phyloP scores from a whole-genome alignment of 1,284 basidiomycete species.

The Ceratobasidium sp. region DNA sequence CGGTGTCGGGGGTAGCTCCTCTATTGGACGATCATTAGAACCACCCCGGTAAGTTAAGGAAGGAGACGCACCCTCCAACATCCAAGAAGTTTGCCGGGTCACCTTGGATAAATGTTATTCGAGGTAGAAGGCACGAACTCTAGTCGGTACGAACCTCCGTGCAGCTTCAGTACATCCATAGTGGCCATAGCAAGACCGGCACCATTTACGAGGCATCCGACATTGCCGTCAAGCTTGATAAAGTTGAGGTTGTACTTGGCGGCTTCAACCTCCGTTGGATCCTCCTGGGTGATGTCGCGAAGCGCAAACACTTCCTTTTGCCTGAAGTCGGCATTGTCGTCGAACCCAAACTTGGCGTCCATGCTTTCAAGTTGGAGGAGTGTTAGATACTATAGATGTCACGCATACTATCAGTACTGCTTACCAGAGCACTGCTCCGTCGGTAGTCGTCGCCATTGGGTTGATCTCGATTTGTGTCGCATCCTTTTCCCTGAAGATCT shows the following conservation, averaged over 20 bases:
- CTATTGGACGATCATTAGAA: constrained; percentile 51
- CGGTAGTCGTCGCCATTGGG: constrained; percentile 93
- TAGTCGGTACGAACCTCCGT: constrained; percentile 66
- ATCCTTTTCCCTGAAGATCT: constrained; percentile 98
- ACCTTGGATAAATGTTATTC: constrained; percentile 22
- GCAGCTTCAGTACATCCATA: constrained; percentile 96
- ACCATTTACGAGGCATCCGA: constrained; percentile 98
- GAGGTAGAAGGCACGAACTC: neutral
- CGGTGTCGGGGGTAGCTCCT: constrained; percentile 96
- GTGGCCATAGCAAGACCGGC: constrained; percentile 99
- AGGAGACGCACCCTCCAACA: constrained; percentile 79
- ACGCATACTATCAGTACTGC: constrained; percentile 43
- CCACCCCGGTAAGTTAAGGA: constrained; percentile 36
- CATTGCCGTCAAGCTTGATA: constrained; percentile 98
- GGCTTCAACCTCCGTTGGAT: constrained; percentile 96
- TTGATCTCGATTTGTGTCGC: constrained; percentile 99
- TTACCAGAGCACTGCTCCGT: constrained; percentile 93
- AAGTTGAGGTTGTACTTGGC: constrained; percentile 96
- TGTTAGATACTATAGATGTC: constrained; percentile 27
- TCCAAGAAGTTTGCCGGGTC: constrained; percentile 99
- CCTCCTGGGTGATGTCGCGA: constrained; percentile 94
- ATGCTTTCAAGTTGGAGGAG: constrained; percentile 65
- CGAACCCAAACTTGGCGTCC: constrained; percentile 99
- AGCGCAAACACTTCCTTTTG: constrained; percentile 90
- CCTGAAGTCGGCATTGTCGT: constrained; percentile 99